A percentile compares a stretch with the other conserved stretches of the same genome.
These are phyloP conservation scores for Entomortierella beljakovae DNA, from an alignment of 192 early-diverging fungal genomes.

Conservation along the genomic window DNA sequence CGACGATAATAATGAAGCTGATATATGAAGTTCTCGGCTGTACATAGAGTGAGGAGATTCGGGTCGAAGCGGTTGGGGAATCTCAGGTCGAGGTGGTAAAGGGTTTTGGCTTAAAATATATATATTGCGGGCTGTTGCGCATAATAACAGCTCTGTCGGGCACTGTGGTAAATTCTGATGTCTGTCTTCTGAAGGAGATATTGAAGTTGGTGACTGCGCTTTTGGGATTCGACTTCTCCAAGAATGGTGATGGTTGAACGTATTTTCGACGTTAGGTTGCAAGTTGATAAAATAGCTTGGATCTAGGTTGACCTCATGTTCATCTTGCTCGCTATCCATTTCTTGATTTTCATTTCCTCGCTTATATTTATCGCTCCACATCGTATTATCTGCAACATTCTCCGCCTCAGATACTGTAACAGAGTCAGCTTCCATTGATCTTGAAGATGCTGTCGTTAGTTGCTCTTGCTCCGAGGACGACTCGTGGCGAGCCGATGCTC, in stretches of 20 bases:
- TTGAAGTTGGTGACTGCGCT: neutral
- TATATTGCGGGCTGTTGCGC: slow-evolving; percentile 39
- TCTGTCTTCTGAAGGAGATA: neutral
- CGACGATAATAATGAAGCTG: too few species aligned
- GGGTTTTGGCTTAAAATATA: slow-evolving; percentile 29
- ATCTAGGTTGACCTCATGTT: slow-evolving; percentile 2
- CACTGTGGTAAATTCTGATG: neutral
- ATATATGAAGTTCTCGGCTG: too few species aligned
- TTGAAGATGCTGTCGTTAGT: neutral
- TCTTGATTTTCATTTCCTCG: neutral
- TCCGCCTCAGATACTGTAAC: neutral
- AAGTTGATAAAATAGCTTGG: slow-evolving; percentile 3
- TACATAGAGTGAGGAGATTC: too few species aligned
- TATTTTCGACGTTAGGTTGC: neutral
- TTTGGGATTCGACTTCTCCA: neutral
- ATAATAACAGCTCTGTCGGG: slow-evolving; percentile 23
- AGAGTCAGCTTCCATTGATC: neutral
- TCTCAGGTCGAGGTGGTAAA: neutral
- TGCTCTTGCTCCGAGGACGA: slow-evolving; percentile 35
- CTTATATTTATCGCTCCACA: neutral
- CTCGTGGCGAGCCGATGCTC: neutral
- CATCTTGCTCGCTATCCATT: neutral
- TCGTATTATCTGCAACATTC: neutral
- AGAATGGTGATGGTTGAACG: neutral
- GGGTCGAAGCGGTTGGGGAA: too few species aligned